Evolutionary conservation across 805 yeast species (phyloP), one percentile per base, ranked within the genome.

Genomic region (Brettanomyces nanus): DNA sequence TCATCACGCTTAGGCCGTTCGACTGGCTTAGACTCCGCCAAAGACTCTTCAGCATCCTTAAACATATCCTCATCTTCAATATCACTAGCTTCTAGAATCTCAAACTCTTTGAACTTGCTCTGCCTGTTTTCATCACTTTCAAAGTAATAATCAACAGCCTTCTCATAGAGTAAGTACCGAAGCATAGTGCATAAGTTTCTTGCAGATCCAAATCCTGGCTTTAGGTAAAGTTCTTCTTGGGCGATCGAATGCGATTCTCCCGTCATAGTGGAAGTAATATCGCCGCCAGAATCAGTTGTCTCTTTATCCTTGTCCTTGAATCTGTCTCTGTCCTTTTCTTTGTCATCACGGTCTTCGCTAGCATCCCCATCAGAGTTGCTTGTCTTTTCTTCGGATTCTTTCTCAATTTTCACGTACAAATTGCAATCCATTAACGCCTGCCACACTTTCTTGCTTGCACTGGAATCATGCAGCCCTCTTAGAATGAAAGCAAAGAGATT

Each of bases 111-210:
- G 22, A 38, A 45, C n/a, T 43, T 40, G 4, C 38, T 11, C 10
- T 26, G 38, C 25, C 35, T 37, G 13, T 37, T 27, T 3, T 21
- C 18, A 6, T 38, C 37, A 9, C 45, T 47, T 20, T 38, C 42
- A 30, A 36, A 56, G 19, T 43, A 51, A 34, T 49, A 54, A 33
- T 76, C 80, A 7, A 77, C 66, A 17, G 81, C 87, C 52, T 73
- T 77, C 48, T 82, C 89, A 75, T 85, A 83, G 19, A 83, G 60
- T 10, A 81, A 67, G 46, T 80, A 81, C 45, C 90, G 63, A 18
- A 81, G 59, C 44, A 75, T 81, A 34, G 81, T 61, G 5, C 86
- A 80, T 30, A 82, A 44, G 56, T 77, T 61, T 54, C 80, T 65
- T 1, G 73, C 61, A 6, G 74, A 66, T 11, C 63, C 66, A 7